Evolutionary conservation across 371 early-diverging fungal species (phyloP).

Genomic region (Capniomyces stellatus): DNA sequence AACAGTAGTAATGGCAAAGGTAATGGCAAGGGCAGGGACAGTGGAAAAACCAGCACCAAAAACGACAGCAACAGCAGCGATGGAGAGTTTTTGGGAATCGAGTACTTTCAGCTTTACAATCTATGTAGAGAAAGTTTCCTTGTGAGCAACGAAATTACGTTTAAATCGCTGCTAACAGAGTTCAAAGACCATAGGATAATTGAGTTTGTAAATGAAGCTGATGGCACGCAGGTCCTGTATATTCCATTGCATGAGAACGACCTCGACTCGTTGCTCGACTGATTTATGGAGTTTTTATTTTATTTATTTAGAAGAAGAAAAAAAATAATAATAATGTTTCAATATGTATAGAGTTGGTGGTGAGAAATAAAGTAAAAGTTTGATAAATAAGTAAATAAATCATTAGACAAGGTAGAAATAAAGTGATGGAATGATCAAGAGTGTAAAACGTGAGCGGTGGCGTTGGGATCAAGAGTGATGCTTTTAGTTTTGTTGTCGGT

Average conservation of each 20-base stretch:
- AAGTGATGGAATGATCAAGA: not conserved
- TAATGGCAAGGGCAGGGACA: not conserved
- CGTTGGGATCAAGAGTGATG: constrained; percentile 53
- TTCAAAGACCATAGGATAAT: constrained; percentile 82
- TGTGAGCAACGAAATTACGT: constrained; percentile 57
- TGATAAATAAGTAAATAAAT: too few relatives aligned
- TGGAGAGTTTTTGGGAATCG: constrained; percentile 23
- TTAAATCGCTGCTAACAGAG: constrained; percentile 74
- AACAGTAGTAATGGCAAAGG: not conserved
- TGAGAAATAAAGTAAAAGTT: too few relatives aligned
- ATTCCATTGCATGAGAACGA: constrained; percentile 52
- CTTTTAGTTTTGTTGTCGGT: constrained; percentile 77
- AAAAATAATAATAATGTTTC: not conserved
- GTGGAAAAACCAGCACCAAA: not conserved
- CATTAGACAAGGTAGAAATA: too few relatives aligned
- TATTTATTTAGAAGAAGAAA: not conserved
- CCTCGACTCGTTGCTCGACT: constrained; percentile 39
- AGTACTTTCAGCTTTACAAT: constrained; percentile 30
- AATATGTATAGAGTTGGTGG: too few relatives aligned
- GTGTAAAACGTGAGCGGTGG: constrained; percentile 9
- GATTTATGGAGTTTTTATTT: too few relatives aligned
- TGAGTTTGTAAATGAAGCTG: constrained; percentile 35
- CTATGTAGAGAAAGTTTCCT: constrained; percentile 63
- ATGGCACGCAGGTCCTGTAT: constrained; percentile 61
- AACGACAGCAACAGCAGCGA: not conserved